These are phyloP conservation scores for Paracoccidioides brasiliensis DNA, from an alignment of 2,329 filamentous ascomycete genomes.

Conservation along the genomic window DNA sequence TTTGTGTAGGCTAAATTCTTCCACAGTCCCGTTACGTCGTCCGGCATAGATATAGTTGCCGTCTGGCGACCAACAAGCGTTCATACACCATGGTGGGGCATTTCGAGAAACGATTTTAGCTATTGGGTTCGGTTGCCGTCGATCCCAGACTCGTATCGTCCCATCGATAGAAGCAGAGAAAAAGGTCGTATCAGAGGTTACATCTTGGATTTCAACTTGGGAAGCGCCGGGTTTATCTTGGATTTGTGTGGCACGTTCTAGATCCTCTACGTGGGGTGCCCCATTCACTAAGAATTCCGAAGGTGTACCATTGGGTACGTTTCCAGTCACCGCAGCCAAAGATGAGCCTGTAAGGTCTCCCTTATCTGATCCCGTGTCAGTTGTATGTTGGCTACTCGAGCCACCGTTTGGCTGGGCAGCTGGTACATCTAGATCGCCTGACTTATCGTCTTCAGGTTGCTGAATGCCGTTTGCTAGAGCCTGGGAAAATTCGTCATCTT, in stretches of 20 bases:
- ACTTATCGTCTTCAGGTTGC: constrained; percentile 36
- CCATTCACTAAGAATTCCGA: constrained; percentile 27
- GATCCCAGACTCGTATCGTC: constrained; percentile 37
- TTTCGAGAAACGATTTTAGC: constrained; percentile 63
- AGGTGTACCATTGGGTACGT: constrained; percentile 15
- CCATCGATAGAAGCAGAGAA: constrained; percentile 54
- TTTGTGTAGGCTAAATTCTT: constrained; percentile 83
- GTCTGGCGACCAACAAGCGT: constrained; percentile 88
- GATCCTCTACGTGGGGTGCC: constrained; percentile 30
- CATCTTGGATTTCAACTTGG: constrained; percentile 30
- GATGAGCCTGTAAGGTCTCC: constrained; percentile 7
- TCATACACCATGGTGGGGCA: constrained; percentile 94
- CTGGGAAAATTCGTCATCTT: constrained; percentile 69
- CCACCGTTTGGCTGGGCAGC: constrained; percentile 6
- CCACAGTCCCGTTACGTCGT: constrained; percentile 78
- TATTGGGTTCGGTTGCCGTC: constrained; percentile 58
- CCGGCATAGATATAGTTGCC: constrained; percentile 93
- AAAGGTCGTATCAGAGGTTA: constrained; percentile 60
- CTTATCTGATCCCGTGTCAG: constrained; percentile 8
- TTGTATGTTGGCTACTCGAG: constrained; percentile 1
- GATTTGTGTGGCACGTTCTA: constrained; percentile 18
- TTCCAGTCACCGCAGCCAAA: background rate
- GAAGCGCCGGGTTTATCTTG: constrained; percentile 17
- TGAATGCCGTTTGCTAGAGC: constrained; percentile 54
- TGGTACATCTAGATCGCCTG: constrained; percentile 20